phyloP scores from a whole-genome alignment of 2,329 filamentous ascomycete genomes.

The Neopestalotiopsis rosae region DNA sequence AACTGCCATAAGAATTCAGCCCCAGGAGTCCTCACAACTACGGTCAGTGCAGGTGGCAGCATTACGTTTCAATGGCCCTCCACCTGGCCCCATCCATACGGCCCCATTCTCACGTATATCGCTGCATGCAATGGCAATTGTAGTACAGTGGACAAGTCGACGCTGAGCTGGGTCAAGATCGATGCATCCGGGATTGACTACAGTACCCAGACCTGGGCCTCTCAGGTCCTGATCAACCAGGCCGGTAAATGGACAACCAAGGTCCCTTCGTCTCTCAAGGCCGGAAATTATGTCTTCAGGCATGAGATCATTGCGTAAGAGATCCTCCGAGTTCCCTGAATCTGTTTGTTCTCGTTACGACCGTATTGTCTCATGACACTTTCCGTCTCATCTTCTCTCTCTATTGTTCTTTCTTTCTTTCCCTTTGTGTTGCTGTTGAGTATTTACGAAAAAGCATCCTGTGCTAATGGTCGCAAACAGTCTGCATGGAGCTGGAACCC shows the following conservation, averaged over 20 bases:
- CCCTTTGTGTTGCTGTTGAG: too few relatives aligned
- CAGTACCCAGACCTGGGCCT: slow-evolving; percentile 36
- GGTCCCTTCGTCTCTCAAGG: slow-evolving; percentile 38
- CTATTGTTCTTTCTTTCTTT: too few relatives aligned
- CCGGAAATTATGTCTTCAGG: slow-evolving; percentile 49
- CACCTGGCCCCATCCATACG: slow-evolving; percentile 64
- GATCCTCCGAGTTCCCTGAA: neutral
- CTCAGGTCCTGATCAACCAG: slow-evolving; percentile 48
- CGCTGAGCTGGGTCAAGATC: slow-evolving; percentile 38
- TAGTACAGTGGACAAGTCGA: slow-evolving; percentile 32
- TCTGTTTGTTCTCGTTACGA: neutral
- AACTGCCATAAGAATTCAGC: slow-evolving; percentile 43
- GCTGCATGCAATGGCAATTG: slow-evolving; percentile 39
- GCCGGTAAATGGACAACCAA: slow-evolving; percentile 51
- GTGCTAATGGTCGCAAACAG: neutral
- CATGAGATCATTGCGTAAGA: slow-evolving; percentile 49
- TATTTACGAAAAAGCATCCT: neutral
- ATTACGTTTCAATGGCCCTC: slow-evolving; percentile 65
- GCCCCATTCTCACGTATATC: slow-evolving; percentile 41
- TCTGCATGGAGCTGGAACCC: slow-evolving; percentile 41
- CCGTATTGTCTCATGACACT: neutral
- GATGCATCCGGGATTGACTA: slow-evolving; percentile 28
- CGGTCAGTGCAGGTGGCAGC: slow-evolving; percentile 60
- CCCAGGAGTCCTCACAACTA: slow-evolving; percentile 32
- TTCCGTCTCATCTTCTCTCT: too few relatives aligned